A percentile compares a stretch with the other conserved stretches of the same genome.
Evolutionary conservation across 805 yeast genomes (phyloP).

Genomic region (Lipomyces chichibuensis): DNA sequence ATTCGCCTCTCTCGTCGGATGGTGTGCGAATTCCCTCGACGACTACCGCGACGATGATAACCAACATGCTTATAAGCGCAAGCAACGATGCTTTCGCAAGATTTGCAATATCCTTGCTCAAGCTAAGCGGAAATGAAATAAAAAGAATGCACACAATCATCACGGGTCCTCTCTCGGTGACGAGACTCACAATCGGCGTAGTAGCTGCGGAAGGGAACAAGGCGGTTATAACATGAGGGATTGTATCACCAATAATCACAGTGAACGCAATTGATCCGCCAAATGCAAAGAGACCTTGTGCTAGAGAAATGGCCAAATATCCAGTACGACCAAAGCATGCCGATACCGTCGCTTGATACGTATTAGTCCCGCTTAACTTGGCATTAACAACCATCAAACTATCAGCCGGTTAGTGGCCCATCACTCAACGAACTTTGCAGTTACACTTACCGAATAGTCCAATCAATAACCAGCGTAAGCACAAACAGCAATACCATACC

Average conservation of each 20-base stretch:
- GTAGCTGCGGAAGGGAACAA: conserved; percentile 53
- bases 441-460: conserved; percentile 60
- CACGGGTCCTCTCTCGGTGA: conserved; percentile 69
- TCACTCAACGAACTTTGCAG: neutral
- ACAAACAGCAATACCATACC: conserved; percentile 64
- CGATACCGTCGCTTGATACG: conserved; percentile 84
- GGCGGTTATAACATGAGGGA: conserved; percentile 82
- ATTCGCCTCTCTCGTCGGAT: conserved; percentile 52
- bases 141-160: conserved; percentile 69
- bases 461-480: conserved; percentile 76
- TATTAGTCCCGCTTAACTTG: conserved; percentile 69
- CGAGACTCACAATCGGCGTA: conserved; percentile 51
- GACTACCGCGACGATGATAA: conserved; percentile 74
- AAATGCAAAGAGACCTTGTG: conserved; percentile 88
- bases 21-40: conserved; percentile 70
- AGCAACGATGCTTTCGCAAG: conserved; percentile 85
- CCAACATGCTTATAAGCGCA: conserved; percentile 81
- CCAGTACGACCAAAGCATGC: conserved; percentile 79
- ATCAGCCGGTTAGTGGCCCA: conserved; percentile 33
- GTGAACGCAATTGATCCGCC: conserved; percentile 95
- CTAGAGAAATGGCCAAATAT: conserved; percentile 62
- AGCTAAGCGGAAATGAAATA: conserved; percentile 80
- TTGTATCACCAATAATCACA: conserved; percentile 91
- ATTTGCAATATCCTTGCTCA: conserved; percentile 77
- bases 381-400: conserved; percentile 80